Evolutionary conservation across 1,139 yeast species (phyloP), one percentile per base, ranked within the genome.

Genomic region (Candida smagusa): DNA sequence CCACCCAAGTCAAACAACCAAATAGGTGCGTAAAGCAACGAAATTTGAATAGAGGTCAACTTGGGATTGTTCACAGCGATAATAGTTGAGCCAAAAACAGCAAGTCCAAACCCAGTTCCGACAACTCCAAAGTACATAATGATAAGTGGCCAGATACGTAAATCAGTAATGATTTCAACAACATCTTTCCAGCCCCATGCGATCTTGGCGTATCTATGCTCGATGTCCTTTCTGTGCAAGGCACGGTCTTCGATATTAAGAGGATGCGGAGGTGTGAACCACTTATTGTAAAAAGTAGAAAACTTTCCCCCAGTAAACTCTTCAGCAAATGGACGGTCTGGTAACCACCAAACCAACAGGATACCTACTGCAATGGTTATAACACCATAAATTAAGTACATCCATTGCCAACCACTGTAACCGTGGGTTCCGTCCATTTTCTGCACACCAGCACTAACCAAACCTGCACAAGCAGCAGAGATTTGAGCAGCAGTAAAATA

Each of bases 111-210:
- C 1, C 96, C 96, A 12, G 88, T 80, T 33, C 96, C 96, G 12
- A 87, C 96, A 11, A 84, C 95, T 7, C 96, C 96, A 60, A 87
- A 88, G 61, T 87, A 87, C 96, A 87, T 87, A 63, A 87, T 69
- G 35, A 85, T 68, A 43, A 87, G 61, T 1, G 95, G 94, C 92
- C 92, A 86, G 32, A 84, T 69, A 47, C 94, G 71, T 32, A 73
- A 52, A 56, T 87, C 95, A 22, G 70, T 53, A 22, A 85, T 53
- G 34, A 87, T 74, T n/a, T 56, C 58, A 32, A 63, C 56, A 22
- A 87, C 67, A 41, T 86, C 92, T 34, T 59, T 66, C 68, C 80
- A 65, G 2, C 73, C 71, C 94, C 95, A 87, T 7, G 54, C 47
- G 6, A 77, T 46, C 25, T 60, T 55, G 34, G 58, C 54, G 47